A percentile compares a stretch with the other conserved stretches of the same genome.
Conservation (phyloP, 2,329 filamentous ascomycete species). For the Lomentospora prolificans region DNA sequence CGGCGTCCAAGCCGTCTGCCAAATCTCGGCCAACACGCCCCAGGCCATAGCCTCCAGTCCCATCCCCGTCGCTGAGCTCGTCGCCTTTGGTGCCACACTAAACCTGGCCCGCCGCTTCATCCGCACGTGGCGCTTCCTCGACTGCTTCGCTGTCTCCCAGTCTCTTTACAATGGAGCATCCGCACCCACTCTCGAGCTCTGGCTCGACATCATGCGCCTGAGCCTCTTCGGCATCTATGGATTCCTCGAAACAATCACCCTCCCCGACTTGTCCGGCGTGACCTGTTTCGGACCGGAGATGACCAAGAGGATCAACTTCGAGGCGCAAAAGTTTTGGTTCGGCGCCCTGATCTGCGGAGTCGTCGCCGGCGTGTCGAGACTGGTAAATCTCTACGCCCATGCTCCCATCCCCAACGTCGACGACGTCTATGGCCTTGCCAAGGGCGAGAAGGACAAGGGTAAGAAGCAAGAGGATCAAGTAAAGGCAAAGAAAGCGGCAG, state of each 20-base stretch:
- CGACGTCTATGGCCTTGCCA: constrained; percentile 11
- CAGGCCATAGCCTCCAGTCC: constrained; percentile 26
- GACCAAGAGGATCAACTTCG: constrained; percentile 37
- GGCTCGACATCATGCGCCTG: constrained; percentile 44
- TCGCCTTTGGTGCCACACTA: constrained; percentile 28
- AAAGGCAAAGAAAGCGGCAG: constrained; percentile 10
- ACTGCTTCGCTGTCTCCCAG: constrained; percentile 34
- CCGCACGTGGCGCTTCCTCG: constrained; percentile 59
- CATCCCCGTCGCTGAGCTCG: constrained; percentile 13
- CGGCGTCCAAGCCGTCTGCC: constrained; percentile 41
- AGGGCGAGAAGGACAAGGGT: background rate
- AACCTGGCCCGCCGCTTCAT: constrained; percentile 50
- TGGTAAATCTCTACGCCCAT: constrained; percentile 26
- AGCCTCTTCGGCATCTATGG: constrained; percentile 58
- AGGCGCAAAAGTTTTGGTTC: constrained; percentile 64
- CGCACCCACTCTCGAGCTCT: background rate
- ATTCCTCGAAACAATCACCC: constrained; percentile 53
- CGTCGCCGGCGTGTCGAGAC: constrained; percentile 28
- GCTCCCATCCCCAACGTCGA: constrained; percentile 22
- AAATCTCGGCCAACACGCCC: constrained; percentile 37
- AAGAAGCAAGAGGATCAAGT: constrained; percentile 10
- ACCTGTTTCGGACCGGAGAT: constrained; percentile 34
- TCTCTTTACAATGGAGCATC: constrained; percentile 19
- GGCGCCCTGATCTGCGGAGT: constrained; percentile 46
- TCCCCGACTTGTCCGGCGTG: constrained; percentile 41